These are phyloP conservation scores for Gillenia trifoliata DNA, from an alignment of 306 rosid genomes.

Conservation along the genomic window DNA sequence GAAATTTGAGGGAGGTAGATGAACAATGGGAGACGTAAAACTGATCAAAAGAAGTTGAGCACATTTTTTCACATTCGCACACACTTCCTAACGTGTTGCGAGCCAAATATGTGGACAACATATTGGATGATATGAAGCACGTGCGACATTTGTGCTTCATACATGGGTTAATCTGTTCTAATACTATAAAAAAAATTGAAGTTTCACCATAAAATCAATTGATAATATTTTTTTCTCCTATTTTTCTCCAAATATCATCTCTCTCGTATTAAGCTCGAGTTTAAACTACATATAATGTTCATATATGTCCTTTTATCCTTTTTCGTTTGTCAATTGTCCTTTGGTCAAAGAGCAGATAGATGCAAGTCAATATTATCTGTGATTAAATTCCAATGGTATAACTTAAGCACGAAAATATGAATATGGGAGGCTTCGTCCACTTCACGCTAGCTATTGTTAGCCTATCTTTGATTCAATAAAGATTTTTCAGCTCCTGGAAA, in stretches of 20 bases:
- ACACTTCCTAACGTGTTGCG: background rate
- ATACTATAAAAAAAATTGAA: background rate
- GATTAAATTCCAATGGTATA: background rate
- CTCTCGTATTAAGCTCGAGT: no score
- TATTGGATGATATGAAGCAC: no score
- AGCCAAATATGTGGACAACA: background rate
- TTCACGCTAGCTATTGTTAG: background rate
- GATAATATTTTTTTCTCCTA: no score
- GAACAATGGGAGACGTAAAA: background rate
- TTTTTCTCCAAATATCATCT: no score
- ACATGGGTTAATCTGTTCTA: no score
- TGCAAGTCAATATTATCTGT: background rate
- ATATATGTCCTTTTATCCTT: background rate
- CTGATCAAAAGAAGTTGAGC: background rate
- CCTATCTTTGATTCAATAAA: background rate
- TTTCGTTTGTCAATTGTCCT: background rate
- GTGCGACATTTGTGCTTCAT: no score
- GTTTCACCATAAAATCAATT: no score
- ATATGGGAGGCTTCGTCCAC: background rate
- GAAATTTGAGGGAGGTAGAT: background rate
- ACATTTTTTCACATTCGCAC: no score
- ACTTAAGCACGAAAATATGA: background rate
- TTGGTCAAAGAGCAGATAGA: background rate
- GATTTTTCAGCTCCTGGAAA: conserved; percentile 3
- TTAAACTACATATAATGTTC: background rate